Evolutionary conservation across 1,284 basidiomycete genomes (phyloP), one percentile per base, ranked within the genome.

Genomic region (Malassezia restricta): DNA sequence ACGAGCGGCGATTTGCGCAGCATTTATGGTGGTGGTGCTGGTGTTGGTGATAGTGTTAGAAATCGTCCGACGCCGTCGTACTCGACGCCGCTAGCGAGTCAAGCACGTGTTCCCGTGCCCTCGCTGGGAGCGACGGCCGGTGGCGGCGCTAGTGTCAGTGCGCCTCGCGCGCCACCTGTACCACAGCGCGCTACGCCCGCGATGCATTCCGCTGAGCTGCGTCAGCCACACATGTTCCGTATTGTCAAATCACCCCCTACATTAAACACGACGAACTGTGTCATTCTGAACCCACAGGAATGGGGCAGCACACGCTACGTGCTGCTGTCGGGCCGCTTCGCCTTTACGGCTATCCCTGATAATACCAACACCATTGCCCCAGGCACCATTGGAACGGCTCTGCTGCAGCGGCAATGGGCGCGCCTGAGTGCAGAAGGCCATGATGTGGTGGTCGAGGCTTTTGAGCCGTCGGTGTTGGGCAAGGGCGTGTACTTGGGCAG

Each of bases 361-460:
- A 43, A 57, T 1, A 71, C 69, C 4, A 54, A 57, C 14, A 44
- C 49, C 8, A 59, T 71, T 15, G 56, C 58, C 33, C 59, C 58
- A 8, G 60, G 65, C 27, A 65, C 63, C 5, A 60, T 71, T 29
- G 69, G 67, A 8, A 62, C 63, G 0, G 67, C 63, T 7, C 38
- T 59, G 30, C 51, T 70, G 40, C 70, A 70, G 51, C 59, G 65
- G 27, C 57, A 68, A 41, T 71, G 70, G 67, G 67, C 67, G 4
- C 59, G 61, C 17, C 64, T 73, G 15, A 70, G 66, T 32, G 56
- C 62, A 9, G 54, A 60, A 8, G 65, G 70, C 7, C 64, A 71
- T 12, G 57, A 60, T 11, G 68, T 71, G 4, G 51, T 53, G 9
- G 69, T 62, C 9, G 63, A 67, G 40, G 50, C 56, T 31, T 72